Evolutionary conservation across 2,329 filamentous ascomycete species (phyloP), one percentile per base, ranked within the genome.

Genomic region (Escovopsis sp.): DNA sequence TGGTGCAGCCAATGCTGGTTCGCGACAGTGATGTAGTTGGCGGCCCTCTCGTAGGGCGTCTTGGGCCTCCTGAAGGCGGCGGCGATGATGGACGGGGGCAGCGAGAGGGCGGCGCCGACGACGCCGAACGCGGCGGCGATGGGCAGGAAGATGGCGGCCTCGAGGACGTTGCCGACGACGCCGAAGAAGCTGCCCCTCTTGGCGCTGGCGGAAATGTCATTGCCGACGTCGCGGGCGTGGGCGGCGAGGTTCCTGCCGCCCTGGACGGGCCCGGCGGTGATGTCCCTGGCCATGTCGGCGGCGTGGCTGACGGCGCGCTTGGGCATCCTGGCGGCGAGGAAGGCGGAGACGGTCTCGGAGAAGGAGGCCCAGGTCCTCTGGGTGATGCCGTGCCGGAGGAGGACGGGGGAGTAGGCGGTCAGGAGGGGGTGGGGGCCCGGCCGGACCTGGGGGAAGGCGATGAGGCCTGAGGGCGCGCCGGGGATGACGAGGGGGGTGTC

Each of bases 271-370:
- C 49, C 50, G 11, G 52, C 41, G 35, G 54, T 46, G 2, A 66
- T 33, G 16, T 53, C 44, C 26, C 50, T 50, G 7, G 50, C 61
- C 12, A 62, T 45, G 33, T 65, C 62, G 23, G 51, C 55, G 2
- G 60, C 62, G 39, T 65, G 62, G 21, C 51, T 53, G 14, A 65
- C 38, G 5, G 63, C 62, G 3, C 60, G 55, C 34, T 62, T 57
- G 0, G 60, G 58, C 0, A 66, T 59, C 15, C 55, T 62, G 34
- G 63, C 62, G 0, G 56, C 53, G 5, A 67, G 52, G 38, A 67
- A 66, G 1, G 59, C 63, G 0, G 63, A 66, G 2, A 63, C 45
- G 7, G 63, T 64, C 14, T 51, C 42, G 2, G 60, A 36, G 13
- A 60, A 58, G 0, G 56, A 52, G 8, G 36, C 33, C 55, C 56